Evolutionary conservation across 2,329 filamentous ascomycete genomes (phyloP).

Genomic region (Cladosporium sp.): DNA sequence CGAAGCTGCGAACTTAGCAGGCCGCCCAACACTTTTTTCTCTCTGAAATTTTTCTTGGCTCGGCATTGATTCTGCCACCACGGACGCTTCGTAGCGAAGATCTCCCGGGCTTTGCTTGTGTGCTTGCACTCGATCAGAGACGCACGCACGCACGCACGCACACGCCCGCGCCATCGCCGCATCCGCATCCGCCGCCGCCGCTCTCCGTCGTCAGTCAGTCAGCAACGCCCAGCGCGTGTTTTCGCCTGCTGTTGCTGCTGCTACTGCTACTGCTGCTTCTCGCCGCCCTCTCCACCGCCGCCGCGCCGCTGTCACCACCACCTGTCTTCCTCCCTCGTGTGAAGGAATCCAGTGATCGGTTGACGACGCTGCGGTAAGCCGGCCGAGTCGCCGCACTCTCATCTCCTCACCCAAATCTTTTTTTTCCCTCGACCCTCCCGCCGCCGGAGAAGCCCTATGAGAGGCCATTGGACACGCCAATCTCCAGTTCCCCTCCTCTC

Average conservation of each 20-base stretch:
- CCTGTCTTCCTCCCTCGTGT: conserved; percentile 5
- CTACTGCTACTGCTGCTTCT: too few species aligned
- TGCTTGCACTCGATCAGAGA: too few species aligned
- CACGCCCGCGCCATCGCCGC: too few species aligned
- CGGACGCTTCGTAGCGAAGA: background rate
- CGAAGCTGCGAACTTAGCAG: background rate
- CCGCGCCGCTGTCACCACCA: background rate
- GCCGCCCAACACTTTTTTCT: background rate
- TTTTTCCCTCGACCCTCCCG: background rate
- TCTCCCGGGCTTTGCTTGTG: background rate
- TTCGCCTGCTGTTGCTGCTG: background rate
- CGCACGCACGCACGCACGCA: too few species aligned
- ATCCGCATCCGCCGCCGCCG: background rate
- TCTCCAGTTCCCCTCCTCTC: conserved; percentile 15
- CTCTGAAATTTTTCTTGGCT: background rate
- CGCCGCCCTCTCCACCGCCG: conserved; percentile 1
- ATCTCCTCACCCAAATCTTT: background rate
- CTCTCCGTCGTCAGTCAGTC: too few species aligned
- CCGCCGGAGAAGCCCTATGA: conserved; percentile 14
- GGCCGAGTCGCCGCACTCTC: conserved; percentile 8
- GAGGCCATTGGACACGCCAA: conserved; percentile 15
- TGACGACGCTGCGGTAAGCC: conserved; percentile 11
- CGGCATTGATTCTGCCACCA: background rate
- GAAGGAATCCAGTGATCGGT: conserved; percentile 5
- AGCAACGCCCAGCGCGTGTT: background rate